Percentiles rank a stretch among this genome's conserved stretches.
Conservation (phyloP, 352 stramenopile genomes). For the Vaucheria bursata region DNA sequence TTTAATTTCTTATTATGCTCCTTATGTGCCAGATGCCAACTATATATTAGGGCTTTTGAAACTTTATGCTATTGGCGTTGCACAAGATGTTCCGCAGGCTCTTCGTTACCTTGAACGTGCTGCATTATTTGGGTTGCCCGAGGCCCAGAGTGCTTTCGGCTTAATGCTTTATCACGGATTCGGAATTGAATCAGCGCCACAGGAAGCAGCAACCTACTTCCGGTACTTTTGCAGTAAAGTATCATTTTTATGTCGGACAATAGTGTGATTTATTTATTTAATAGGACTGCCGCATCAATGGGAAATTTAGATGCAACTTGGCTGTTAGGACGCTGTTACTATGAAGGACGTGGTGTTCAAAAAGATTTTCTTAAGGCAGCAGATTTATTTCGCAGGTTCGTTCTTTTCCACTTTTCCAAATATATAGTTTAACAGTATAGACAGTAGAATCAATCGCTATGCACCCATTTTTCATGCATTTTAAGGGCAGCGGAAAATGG, state of each 20-base stretch:
- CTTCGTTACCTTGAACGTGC: conserved; percentile 23
- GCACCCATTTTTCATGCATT: background rate
- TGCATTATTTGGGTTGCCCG: conserved; percentile 24
- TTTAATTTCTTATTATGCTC: no score
- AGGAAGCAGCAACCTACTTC: background rate
- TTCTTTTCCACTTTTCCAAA: background rate
- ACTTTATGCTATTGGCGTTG: conserved; percentile 39
- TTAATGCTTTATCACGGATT: conserved; percentile 35
- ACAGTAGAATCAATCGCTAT: background rate
- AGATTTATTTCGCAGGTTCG: background rate
- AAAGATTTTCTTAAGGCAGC: conserved; percentile 10
- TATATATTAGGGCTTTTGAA: conserved; percentile 43
- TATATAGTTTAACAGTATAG: background rate
- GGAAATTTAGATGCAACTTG: conserved; percentile 40
- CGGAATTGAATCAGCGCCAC: background rate
- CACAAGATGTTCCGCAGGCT: conserved; percentile 26
- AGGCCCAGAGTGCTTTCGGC: conserved; percentile 35
- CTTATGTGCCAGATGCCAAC: conserved; percentile 35
- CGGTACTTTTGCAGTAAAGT: background rate
- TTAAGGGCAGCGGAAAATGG: conserved; percentile 20
- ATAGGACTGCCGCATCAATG: conserved; percentile 13
- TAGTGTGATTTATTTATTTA: background rate
- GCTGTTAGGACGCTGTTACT: conserved; percentile 40
- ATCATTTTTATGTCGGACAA: no score
- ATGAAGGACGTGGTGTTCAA: conserved; percentile 31